Conservation (phyloP, 2,329 filamentous ascomycete species). For the Colletotrichum abscissum region DNA sequence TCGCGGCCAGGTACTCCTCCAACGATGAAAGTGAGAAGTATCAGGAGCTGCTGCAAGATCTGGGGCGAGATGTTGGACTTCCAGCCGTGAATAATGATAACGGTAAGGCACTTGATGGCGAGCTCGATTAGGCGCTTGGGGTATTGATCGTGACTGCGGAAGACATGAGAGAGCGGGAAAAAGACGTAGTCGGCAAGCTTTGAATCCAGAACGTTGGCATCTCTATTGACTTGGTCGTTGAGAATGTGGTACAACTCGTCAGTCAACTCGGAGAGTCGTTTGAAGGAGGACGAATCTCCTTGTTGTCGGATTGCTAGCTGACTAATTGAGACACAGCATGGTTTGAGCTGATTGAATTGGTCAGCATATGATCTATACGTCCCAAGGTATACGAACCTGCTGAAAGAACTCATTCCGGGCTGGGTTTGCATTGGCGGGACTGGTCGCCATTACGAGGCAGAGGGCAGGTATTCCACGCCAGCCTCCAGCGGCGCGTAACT, state of each 20-base stretch:
- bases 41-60: constrained; percentile 85
- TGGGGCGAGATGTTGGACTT: constrained; percentile 75
- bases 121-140: constrained; percentile 80
- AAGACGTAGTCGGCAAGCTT: constrained; percentile 95
- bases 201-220: constrained; percentile 72
- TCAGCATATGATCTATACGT: background rate
- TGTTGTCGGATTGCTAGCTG: constrained; percentile 63
- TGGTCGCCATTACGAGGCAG: constrained; percentile 27
- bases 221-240: constrained; percentile 52
- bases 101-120: constrained; percentile 78
- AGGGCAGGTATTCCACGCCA: background rate
- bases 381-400: constrained; percentile 40
- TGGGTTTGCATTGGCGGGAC: constrained; percentile 12
- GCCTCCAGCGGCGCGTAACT: background rate
- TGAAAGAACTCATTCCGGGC: constrained; percentile 50
- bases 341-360: constrained; percentile 64
- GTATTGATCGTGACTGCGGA: constrained; percentile 79
- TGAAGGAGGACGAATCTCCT: constrained; percentile 53
- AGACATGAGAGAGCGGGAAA: constrained; percentile 89
- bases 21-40: constrained; percentile 84
- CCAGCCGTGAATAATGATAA: constrained; percentile 86
- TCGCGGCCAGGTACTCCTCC: constrained; percentile 75
- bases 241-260: constrained; percentile 60
- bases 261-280: constrained; percentile 58
- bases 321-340: constrained; percentile 70